These are phyloP conservation scores for Boletus edulis DNA, from an alignment of 768 basidiomycete genomes.

Conservation along the genomic window DNA sequence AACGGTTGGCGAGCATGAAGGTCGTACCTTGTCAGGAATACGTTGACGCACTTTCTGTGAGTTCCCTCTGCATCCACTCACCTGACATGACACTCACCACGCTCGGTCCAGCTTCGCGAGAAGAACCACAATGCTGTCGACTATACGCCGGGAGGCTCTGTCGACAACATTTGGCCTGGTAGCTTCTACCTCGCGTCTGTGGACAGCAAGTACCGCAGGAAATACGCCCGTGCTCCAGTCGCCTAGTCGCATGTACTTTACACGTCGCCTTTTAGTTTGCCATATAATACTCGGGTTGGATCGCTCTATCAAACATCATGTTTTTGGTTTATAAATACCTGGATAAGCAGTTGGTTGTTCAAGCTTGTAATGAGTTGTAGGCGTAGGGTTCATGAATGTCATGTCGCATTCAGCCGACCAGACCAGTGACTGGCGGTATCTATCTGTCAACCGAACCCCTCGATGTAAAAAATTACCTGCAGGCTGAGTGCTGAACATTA, in stretches of 20 bases:
- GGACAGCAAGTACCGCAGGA: constrained; percentile 89
- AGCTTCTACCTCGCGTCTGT: constrained; percentile 90
- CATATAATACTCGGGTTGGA: not conserved
- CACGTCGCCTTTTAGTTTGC: not conserved
- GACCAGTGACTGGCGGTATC: not conserved
- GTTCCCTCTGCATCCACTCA: constrained; percentile 18
- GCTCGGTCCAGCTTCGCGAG: constrained; percentile 75
- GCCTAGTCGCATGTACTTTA: constrained; percentile 16
- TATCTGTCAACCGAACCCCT: too few species aligned
- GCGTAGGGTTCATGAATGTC: not conserved
- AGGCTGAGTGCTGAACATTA: too few species aligned
- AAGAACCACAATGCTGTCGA: constrained; percentile 90
- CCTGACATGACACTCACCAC: not conserved
- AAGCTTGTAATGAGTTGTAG: constrained; percentile 12
- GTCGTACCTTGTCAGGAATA: constrained; percentile 93
- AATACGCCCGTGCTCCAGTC: constrained; percentile 58
- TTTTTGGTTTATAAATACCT: constrained; percentile 7
- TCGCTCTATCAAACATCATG: not conserved
- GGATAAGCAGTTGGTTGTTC: not conserved
- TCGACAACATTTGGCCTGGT: constrained; percentile 94
- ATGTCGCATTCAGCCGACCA: not conserved
- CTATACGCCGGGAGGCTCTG: constrained; percentile 81
- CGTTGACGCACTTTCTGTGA: constrained; percentile 73
- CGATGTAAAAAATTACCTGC: too few species aligned
- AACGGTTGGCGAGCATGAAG: constrained; percentile 79